Conservation (phyloP, 2,329 filamentous ascomycete species). For the Scytalidium sp. region DNA sequence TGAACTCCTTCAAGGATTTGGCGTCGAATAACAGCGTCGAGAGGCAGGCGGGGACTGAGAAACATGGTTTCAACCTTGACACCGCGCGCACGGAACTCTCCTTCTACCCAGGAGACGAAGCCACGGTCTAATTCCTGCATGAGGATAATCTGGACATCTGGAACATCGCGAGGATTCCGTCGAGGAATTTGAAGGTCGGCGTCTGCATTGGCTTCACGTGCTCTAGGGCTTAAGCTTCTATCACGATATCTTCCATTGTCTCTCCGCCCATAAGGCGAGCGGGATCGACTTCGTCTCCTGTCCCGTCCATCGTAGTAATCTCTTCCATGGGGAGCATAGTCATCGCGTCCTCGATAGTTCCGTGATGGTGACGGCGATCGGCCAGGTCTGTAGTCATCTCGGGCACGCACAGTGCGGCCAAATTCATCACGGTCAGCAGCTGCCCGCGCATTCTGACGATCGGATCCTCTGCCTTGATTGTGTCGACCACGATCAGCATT, state of each 20-base stretch:
- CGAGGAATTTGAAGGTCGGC: slow-evolving; percentile 69
- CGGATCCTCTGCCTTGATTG: slow-evolving; percentile 18
- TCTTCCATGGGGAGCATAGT: slow-evolving; percentile 43
- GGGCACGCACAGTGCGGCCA: slow-evolving; percentile 45
- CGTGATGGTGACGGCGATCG: slow-evolving; percentile 58
- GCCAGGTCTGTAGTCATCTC: slow-evolving; percentile 64
- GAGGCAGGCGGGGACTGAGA: slow-evolving; percentile 71
- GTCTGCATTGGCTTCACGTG: slow-evolving; percentile 53
- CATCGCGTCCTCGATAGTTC: slow-evolving; percentile 60
- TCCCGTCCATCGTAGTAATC: slow-evolving; percentile 33
- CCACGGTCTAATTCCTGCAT: slow-evolving; percentile 74
- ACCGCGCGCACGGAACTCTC: slow-evolving; percentile 67
- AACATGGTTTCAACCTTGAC: slow-evolving; percentile 78
- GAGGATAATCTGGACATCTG: slow-evolving; percentile 85
- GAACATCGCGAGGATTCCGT: slow-evolving; percentile 71
- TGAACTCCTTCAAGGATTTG: slow-evolving; percentile 88
- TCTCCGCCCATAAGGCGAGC: slow-evolving; percentile 56
- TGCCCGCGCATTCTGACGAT: slow-evolving; percentile 39
- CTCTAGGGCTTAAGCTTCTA: slow-evolving; percentile 67
- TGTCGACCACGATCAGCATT: slow-evolving; percentile 40
- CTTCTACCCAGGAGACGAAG: slow-evolving; percentile 81
- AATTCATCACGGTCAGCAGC: slow-evolving; percentile 29
- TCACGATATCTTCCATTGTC: slow-evolving; percentile 56
- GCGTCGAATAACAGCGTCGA: slow-evolving; percentile 75
- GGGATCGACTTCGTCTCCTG: slow-evolving; percentile 59